Evolutionary conservation across 176 grass and related monocot genomes (phyloP).

Genomic region (Phoenix roebelenii): DNA sequence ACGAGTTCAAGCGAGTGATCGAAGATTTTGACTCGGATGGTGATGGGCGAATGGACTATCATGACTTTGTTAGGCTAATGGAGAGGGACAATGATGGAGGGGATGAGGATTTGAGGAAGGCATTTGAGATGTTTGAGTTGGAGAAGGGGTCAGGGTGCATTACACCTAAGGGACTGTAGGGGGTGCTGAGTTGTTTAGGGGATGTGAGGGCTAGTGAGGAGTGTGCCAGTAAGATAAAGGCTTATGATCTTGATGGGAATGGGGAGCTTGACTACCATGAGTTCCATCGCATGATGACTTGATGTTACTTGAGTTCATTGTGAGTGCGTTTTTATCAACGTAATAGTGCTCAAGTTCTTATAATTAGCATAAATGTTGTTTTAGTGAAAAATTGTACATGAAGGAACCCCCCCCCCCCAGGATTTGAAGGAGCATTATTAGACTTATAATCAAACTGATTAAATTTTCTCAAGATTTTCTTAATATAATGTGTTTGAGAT

Average conservation of each 20-base stretch:
- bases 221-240: constrained; percentile 6
- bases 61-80: constrained; percentile 5
- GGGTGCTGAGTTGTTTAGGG: not conserved
- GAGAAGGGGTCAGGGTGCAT: constrained; percentile 14
- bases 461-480: no score
- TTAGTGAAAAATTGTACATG: no score
- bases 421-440: no score
- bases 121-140: constrained; percentile 13
- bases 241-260: constrained; percentile 9
- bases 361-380: no score
- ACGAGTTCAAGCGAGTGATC: not conserved
- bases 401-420: no score
- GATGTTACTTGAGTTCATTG: no score
- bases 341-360: no score
- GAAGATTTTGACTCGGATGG: constrained; percentile 8
- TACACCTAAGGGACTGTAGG: not conserved
- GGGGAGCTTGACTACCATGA: constrained; percentile 8
- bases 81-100: not conserved
- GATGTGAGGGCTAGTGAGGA: constrained; percentile 2
- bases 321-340: no score
- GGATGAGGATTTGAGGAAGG: constrained; percentile 4
- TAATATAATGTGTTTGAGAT: no score
- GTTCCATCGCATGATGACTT: constrained; percentile 16
- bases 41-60: constrained; percentile 8
- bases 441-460: no score